Percentiles rank a stretch among this genome's conserved stretches.
phyloP scores from a whole-genome alignment of 2,329 filamentous ascomycete genomes.

The Colletotrichum sp. region DNA sequence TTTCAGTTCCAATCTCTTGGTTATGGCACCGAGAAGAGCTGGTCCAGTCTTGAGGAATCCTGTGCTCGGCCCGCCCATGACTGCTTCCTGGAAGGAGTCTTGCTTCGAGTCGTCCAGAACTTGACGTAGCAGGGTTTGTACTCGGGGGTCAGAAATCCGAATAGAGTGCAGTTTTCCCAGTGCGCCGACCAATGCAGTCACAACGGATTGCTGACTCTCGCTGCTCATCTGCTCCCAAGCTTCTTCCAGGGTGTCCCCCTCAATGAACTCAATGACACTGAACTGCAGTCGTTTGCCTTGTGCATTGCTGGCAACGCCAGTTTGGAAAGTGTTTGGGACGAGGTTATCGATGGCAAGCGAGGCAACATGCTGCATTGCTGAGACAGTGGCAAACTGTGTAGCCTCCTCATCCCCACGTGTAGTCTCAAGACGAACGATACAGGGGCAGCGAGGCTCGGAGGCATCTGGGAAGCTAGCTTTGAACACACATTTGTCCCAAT shows the following conservation, averaged over 20 bases:
- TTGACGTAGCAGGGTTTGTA: not conserved
- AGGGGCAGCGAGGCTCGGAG: not conserved
- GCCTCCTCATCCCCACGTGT: not conserved
- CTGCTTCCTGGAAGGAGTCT: not conserved
- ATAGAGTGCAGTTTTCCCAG: not conserved
- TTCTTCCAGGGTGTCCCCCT: not conserved
- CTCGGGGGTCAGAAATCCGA: not conserved
- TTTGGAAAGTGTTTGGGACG: not conserved
- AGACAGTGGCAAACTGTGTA: not conserved
- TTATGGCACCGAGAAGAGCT: not conserved
- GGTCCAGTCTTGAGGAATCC: not conserved
- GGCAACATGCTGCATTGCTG: not conserved
- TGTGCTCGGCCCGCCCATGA: not conserved
- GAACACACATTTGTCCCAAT: not conserved
- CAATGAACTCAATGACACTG: not conserved
- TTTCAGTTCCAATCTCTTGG: not conserved
- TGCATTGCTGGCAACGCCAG: not conserved
- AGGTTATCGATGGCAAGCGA: not conserved
- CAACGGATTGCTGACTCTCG: not conserved
- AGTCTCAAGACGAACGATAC: not conserved
- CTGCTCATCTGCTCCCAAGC: not conserved
- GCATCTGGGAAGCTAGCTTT: not conserved
- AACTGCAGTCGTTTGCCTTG: not conserved
- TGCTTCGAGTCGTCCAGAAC: no score
- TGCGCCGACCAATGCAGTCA: not conserved